Evolutionary conservation across 805 yeast genomes (phyloP), one percentile per base, ranked within the genome.

Genomic region (Saccharomycopsis olivae): DNA sequence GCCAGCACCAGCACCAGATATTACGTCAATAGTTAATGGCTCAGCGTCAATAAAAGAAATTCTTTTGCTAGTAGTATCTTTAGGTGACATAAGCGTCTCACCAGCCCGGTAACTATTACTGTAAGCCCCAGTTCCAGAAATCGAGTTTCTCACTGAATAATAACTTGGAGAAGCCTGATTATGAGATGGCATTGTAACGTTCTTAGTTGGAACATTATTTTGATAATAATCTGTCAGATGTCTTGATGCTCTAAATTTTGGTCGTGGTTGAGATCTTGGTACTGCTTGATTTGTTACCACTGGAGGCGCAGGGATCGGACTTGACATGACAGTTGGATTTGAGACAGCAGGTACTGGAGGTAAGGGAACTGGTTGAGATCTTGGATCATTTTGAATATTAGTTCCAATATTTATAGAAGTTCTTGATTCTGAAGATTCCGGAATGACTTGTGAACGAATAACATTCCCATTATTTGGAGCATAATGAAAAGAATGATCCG

Each of bases 101-200:
- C 47, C 47, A 14, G 47, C 48, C 3, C 15, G 21, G 18, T 23
- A 33, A 25, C 48, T 41, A 23, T 39, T 41, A 19, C 24, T 39
- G 32, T 45, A 45, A 10, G 46, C 48, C 2, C 48, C 42, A 10
- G 41, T 13, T 4, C 41, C 37, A 4, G 14, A 28, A 14, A 16
- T 15, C 9, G 27, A 15, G 15, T 34, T 27, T 5, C 29, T 28
- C 2, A 35, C 19, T 11, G 39, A 20, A 28, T 25, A 39, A 16
- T 34, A 39, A 28, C 18, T 25, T n/a, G 14, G 15, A 13, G 40
- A 14, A 23, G 25, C 10, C n/a, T n/a, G n/a, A 10, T 23, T 8
- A 8, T 23, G 25, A 10, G 34, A 15, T 15, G 33, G 27, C 42
- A 41, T 38, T 28, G 37, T 34, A 15, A 38, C 35, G 29, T 45